phyloP scores from a whole-genome alignment of 805 yeast species.

The Lipomyces anomalus region DNA sequence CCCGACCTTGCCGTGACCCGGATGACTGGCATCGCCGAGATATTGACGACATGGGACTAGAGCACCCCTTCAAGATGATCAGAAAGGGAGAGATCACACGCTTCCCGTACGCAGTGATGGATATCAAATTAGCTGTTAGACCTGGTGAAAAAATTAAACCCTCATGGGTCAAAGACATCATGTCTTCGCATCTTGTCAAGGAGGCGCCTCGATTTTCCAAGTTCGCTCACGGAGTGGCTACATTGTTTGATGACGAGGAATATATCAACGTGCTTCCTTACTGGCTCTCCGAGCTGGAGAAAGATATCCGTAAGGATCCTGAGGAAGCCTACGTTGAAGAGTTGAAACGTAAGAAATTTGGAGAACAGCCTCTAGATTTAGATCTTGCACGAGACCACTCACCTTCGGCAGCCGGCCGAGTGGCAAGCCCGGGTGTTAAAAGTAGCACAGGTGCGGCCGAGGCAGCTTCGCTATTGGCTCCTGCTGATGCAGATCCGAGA shows the following conservation, averaged over 20 bases:
- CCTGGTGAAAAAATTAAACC: conserved; percentile 27
- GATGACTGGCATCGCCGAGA: conserved; percentile 87
- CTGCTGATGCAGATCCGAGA: conserved; percentile 23
- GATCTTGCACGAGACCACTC: conserved; percentile 4
- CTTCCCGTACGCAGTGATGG: conserved; percentile 59
- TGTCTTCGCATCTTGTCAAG: conserved; percentile 75
- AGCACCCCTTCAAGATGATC: conserved; percentile 62
- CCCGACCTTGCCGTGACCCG: conserved; percentile 87
- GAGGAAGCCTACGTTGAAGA: conserved; percentile 69
- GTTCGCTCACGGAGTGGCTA: conserved; percentile 87
- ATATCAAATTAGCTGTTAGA: conserved; percentile 45
- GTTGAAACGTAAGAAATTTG: conserved; percentile 38
- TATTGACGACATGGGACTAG: conserved; percentile 65
- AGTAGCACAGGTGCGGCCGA: not conserved
- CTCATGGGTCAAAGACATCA: conserved; percentile 79
- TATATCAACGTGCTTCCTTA: conserved; percentile 84
- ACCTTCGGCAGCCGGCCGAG: conserved; percentile 1
- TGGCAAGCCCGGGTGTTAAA: conserved; percentile 1
- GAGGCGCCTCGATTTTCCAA: conserved; percentile 93
- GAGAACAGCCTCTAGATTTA: conserved; percentile 17
- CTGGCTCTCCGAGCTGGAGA: conserved; percentile 89
- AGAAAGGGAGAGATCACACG: conserved; percentile 74
- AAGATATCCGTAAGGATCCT: conserved; percentile 72
- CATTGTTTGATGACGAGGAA: conserved; percentile 74
- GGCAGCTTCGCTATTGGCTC: conserved; percentile 3